A percentile compares a stretch with the other conserved stretches of the same genome.
These are phyloP conservation scores for Boletus tomentosulus DNA, from an alignment of 768 basidiomycete genomes.

Conservation along the genomic window DNA sequence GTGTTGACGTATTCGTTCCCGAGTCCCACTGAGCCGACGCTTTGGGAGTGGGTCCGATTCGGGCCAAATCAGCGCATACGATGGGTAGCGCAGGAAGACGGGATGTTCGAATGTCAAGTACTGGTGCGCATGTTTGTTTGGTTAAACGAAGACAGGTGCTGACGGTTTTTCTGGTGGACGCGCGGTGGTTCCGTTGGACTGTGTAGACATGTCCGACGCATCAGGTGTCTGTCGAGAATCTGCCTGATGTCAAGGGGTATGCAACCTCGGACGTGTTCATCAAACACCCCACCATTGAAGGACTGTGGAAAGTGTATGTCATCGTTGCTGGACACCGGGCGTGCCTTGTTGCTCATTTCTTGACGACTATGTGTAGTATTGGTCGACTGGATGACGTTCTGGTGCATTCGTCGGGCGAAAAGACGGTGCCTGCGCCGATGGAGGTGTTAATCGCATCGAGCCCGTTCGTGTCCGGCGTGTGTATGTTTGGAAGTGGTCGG, in stretches of 20 bases:
- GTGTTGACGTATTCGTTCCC: slow-evolving; percentile 12
- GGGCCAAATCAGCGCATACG: slow-evolving; percentile 21
- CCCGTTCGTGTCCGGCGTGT: slow-evolving; percentile 25
- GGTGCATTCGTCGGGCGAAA: slow-evolving; percentile 31
- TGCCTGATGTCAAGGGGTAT: slow-evolving; percentile 38
- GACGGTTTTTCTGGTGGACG: not conserved
- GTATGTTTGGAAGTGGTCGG: slow-evolving; percentile 40
- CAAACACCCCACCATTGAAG: slow-evolving; percentile 39
- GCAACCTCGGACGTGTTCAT: slow-evolving; percentile 42
- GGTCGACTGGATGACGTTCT: slow-evolving; percentile 37
- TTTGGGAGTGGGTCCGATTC: slow-evolving; percentile 34
- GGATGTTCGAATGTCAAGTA: slow-evolving; percentile 36
- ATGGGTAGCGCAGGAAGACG: slow-evolving; percentile 37
- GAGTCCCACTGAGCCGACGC: slow-evolving; percentile 19
- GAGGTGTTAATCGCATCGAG: slow-evolving; percentile 23
- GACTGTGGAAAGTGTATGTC: slow-evolving; percentile 41
- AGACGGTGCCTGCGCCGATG: slow-evolving; percentile 34
- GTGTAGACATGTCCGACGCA: slow-evolving; percentile 27
- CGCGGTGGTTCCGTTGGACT: not conserved
- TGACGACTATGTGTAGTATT: slow-evolving; percentile 24
- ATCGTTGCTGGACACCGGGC: too few relatives aligned
- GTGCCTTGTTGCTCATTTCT: not conserved
- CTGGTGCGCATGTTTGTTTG: slow-evolving; percentile 24
- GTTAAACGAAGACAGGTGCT: not conserved
- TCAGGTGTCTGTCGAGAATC: slow-evolving; percentile 30